Evolutionary conservation across 495 filamentous ascomycete species (phyloP).

Genomic region (Neurospora sp.): DNA sequence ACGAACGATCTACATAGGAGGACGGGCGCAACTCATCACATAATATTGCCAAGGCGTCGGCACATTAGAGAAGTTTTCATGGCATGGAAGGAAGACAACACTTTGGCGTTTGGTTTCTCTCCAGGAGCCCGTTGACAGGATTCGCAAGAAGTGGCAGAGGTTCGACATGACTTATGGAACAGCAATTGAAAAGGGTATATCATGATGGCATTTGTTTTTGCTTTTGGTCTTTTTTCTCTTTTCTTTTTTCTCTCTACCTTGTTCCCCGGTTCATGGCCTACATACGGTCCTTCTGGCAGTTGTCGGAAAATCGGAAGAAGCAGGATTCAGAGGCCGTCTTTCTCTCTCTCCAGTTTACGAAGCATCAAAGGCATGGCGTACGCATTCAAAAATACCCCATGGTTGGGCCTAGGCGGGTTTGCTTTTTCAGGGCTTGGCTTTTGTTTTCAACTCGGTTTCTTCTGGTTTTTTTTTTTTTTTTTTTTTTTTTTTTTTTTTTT

Average conservation of each 20-base stretch:
- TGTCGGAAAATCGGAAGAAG: background rate
- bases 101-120: background rate
- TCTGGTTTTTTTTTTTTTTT: background rate
- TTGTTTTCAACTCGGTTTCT: slow-evolving; percentile 5
- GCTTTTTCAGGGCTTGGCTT: background rate
- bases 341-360: background rate
- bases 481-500: background rate
- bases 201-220: background rate
- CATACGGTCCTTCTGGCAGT: background rate
- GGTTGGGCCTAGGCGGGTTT: background rate
- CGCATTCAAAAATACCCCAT: background rate
- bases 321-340: background rate
- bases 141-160: background rate
- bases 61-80: background rate
- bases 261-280: background rate
- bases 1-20: background rate
- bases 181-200: background rate
- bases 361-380: background rate
- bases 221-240: background rate
- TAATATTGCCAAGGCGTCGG: background rate
- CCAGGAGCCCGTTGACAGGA: background rate
- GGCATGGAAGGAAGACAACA: background rate
- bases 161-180: background rate
- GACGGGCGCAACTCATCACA: background rate
- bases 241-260: background rate